Evolutionary conservation across 768 basidiomycete genomes (phyloP), one percentile per base, ranked within the genome.

Genomic region (Rhodotorula graminis): DNA sequence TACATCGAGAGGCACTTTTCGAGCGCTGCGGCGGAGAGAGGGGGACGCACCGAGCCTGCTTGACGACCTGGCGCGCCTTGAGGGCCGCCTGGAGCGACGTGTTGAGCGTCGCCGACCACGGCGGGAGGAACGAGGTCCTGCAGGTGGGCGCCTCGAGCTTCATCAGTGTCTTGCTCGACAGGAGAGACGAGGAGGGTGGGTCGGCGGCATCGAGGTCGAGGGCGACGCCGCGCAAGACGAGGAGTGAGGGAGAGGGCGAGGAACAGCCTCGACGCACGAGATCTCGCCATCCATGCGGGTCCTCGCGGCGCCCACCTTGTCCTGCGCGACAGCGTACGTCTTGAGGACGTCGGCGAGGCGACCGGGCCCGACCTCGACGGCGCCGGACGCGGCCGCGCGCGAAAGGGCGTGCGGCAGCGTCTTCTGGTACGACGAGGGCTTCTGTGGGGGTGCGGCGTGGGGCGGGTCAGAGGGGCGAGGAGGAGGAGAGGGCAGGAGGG

Each of bases 361-460:
- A 76, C 91, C 88, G 1, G 87, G 85, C 2, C 79, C 79, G 11
- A 84, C 81, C 40, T 84, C 84, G 7, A 84, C 80, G 23, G 83
- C 82, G n/a, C 81, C 90, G 16, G 83, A 79, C 50, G 87, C 85
- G 0, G 93, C 87, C 0, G 94, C 89, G 63, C 96, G 89, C 29
- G 88, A 85, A 64, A 98, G 86, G 0, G 96, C 95, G 77, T 98
- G 96, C 0, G 96, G 92, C 64, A 98, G 89, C 1, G 96, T 98
- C 87, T 98, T 98, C 84, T 93, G 93, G 78, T 89, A 89, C 40
- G 82, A 33, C 3, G 87, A 84, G 0, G 87, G 81, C 57, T 87
- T 78, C 29, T 88, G 78, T 18, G 69, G 87, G 7, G 86, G 82
- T 0, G 53, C 65, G 29, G 59, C 40, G 62, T 50, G 46, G 46